phyloP scores from a whole-genome alignment of 805 yeast species.

The Kodamaea laetipori region DNA sequence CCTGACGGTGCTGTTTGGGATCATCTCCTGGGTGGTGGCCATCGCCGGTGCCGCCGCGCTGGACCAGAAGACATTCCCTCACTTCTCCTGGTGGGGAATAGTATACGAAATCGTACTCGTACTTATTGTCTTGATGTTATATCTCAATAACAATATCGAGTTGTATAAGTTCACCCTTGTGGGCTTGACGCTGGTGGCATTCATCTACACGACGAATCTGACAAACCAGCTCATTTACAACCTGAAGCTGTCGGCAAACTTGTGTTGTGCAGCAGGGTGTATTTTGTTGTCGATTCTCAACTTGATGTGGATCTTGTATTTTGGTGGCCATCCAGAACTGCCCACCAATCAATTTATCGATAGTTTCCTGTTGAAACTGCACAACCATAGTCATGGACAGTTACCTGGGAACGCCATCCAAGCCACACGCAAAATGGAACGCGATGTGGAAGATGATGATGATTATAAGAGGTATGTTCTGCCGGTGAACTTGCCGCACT shows the following conservation, averaged over 20 bases:
- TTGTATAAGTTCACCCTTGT: slow-evolving; percentile 63
- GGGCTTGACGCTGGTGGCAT: slow-evolving; percentile 66
- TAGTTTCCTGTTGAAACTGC: slow-evolving; percentile 66
- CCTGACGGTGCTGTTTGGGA: slow-evolving; percentile 72
- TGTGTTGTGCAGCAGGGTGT: slow-evolving; percentile 93
- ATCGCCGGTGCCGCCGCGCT: slow-evolving; percentile 76
- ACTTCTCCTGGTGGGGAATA: slow-evolving; percentile 96
- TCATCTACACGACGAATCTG: slow-evolving; percentile 82
- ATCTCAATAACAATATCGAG: slow-evolving; percentile 63
- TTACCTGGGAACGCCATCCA: slow-evolving; percentile 23
- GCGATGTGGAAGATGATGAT: slow-evolving; percentile 18
- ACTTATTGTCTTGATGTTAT: slow-evolving; percentile 51
- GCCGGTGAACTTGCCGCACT: slow-evolving; percentile 19
- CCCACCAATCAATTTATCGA: slow-evolving; percentile 84
- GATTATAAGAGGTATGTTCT: slow-evolving; percentile 28
- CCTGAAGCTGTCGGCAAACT: slow-evolving; percentile 57
- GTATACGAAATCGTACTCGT: slow-evolving; percentile 73
- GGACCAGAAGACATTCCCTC: slow-evolving; percentile 54
- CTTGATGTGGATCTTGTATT: slow-evolving; percentile 81
- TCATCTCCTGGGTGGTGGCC: slow-evolving; percentile 83
- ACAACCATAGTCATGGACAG: slow-evolving; percentile 37
- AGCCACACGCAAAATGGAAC: slow-evolving; percentile 12
- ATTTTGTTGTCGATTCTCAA: slow-evolving; percentile 81
- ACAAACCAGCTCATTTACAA: slow-evolving; percentile 76
- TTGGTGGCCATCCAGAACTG: slow-evolving; percentile 89